phyloP scores from a whole-genome alignment of 1,284 basidiomycete species.

The Laetiporus sulphureus region DNA sequence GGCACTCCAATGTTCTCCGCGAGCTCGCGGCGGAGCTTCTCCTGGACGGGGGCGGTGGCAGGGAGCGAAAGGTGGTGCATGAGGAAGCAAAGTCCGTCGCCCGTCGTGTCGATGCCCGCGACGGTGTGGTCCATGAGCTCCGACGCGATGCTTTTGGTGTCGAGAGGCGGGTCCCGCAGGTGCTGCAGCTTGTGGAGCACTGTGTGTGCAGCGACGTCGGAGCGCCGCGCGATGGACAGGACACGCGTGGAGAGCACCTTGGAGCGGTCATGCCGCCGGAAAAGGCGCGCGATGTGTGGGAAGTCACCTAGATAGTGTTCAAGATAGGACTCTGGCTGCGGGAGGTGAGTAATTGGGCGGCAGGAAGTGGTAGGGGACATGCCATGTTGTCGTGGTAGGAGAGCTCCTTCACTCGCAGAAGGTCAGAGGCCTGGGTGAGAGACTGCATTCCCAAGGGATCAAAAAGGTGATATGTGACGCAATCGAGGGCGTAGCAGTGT shows the following conservation, averaged over 20 bases:
- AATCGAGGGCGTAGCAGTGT: conserved; percentile 20
- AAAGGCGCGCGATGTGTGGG: conserved; percentile 4
- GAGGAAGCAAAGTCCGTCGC: conserved; percentile 22
- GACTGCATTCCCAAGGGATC: conserved; percentile 15
- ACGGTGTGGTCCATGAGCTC: conserved; percentile 22
- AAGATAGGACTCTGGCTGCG: conserved; percentile 8
- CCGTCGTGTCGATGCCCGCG: conserved; percentile 22
- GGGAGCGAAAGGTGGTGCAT: conserved; percentile 20
- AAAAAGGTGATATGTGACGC: conserved; percentile 19
- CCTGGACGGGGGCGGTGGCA: conserved; percentile 10
- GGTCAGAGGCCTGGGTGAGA: conserved; percentile 11
- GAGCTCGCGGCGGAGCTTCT: conserved; percentile 17
- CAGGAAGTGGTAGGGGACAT: conserved; percentile 3
- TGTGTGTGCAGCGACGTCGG: conserved; percentile 10
- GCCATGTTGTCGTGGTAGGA: conserved; percentile 12
- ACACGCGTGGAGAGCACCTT: conserved; percentile 11
- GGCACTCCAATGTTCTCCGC: conserved; percentile 5
- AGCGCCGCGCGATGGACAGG: conserved; percentile 8
- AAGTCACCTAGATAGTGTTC: conserved; percentile 13
- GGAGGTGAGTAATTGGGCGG: not conserved
- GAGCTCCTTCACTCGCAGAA: conserved; percentile 16
- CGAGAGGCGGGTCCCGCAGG: conserved; percentile 6
- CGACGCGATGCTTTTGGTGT: conserved; percentile 10
- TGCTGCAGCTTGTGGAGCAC: conserved; percentile 15
- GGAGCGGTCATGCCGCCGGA: conserved; percentile 2